Conservation (phyloP, 306 rosid genomes). For the Prunus mongolica region DNA sequence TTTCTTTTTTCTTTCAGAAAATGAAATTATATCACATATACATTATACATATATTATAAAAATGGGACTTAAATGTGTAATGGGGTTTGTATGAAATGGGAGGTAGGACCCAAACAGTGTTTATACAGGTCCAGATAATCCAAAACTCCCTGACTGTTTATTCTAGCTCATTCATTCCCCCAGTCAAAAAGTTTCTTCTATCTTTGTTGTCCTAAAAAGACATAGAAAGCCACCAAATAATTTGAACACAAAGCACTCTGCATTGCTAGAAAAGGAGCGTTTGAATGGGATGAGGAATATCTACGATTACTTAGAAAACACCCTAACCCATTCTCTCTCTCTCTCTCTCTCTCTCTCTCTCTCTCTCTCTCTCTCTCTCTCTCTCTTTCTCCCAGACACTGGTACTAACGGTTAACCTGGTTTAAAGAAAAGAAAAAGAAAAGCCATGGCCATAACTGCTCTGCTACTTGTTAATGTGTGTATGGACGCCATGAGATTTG, state of each 20-base stretch:
- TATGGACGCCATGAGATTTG: constrained; percentile 42
- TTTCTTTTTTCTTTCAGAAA: too few relatives aligned
- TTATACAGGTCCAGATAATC: constrained; percentile 29
- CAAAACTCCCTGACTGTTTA: constrained; percentile 42
- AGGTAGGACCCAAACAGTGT: constrained; percentile 18
- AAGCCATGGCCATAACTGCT: constrained; percentile 20
- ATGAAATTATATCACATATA: too few relatives aligned
- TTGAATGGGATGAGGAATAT: constrained; percentile 67
- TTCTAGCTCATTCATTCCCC: constrained; percentile 28
- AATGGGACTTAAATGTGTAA: not conserved
- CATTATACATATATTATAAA: not conserved
- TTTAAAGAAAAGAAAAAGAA: constrained; percentile 20
- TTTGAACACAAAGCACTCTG: constrained; percentile 69
- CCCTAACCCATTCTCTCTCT: constrained; percentile 28
- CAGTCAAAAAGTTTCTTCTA: constrained; percentile 85
- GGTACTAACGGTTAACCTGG: constrained; percentile 43
- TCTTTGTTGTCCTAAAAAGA: constrained; percentile 99
- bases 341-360: constrained; percentile 24
- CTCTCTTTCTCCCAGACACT: constrained; percentile 14
- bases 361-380: constrained; percentile 1
- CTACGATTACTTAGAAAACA: constrained; percentile 51
- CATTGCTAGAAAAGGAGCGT: constrained; percentile 75
- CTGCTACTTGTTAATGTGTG: constrained; percentile 25
- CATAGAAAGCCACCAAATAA: constrained; percentile 72
- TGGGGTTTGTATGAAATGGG: not conserved